Evolutionary conservation across 345 rosid genomes (phyloP).

Genomic region (Nephelium lappaceum): DNA sequence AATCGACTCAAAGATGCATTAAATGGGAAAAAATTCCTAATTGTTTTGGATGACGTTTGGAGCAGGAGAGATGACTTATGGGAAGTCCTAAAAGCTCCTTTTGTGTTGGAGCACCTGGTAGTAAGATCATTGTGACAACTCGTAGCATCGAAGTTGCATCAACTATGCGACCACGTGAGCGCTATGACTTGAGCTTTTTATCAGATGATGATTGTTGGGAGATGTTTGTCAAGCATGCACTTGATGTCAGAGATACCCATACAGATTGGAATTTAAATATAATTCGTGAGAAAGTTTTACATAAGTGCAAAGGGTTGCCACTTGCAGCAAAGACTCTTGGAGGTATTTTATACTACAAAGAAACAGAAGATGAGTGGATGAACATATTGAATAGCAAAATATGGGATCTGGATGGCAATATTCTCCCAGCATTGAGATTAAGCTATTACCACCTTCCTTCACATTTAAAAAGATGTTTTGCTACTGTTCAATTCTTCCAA

Average conservation of each 20-base stretch:
- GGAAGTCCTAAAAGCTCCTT: too few species aligned
- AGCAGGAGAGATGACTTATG: too few species aligned
- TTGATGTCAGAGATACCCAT: neutral
- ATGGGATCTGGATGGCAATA: too few species aligned
- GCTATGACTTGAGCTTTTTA: neutral
- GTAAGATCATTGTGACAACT: too few species aligned
- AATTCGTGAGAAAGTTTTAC: neutral
- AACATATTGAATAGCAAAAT: constrained; percentile 10
- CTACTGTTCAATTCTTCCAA: constrained; percentile 22
- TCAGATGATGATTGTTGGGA: constrained; percentile 20
- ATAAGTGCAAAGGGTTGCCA: constrained; percentile 16
- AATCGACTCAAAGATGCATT: too few species aligned
- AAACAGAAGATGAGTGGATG: neutral
- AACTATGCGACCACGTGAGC: neutral
- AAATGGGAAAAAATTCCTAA: too few species aligned
- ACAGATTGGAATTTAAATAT: neutral
- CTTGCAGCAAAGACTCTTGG: constrained; percentile 25
- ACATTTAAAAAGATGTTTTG: constrained; percentile 18
- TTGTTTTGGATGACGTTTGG: too few species aligned
- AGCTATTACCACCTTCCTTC: neutral
- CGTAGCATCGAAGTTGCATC: too few species aligned
- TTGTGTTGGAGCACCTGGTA: too few species aligned
- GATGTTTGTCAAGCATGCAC: constrained; percentile 6
- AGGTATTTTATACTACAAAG: constrained; percentile 4
- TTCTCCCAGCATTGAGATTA: too few species aligned